phyloP scores from a whole-genome alignment of 805 yeast genomes.

The Schwanniomyces yamadae region DNA sequence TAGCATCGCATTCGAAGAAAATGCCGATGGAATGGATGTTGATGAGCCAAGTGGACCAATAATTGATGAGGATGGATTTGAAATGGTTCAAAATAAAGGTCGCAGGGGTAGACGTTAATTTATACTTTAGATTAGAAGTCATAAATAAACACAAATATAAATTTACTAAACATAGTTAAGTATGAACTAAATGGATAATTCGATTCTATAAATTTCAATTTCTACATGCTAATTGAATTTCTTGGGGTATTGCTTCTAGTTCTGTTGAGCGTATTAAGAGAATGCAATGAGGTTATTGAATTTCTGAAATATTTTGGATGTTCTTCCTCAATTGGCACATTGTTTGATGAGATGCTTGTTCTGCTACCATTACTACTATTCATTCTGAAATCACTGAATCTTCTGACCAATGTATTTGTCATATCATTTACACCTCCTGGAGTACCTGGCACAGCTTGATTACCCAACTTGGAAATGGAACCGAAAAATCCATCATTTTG shows the following conservation, averaged over 20 bases:
- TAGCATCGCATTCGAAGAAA: too few relatives aligned
- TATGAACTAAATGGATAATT: not conserved
- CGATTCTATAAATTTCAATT: not conserved
- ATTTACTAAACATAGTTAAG: not conserved
- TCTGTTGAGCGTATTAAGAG: slow-evolving; percentile 40
- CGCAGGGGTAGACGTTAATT: slow-evolving; percentile 36
- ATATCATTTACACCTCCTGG: slow-evolving; percentile 48
- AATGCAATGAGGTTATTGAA: slow-evolving; percentile 38
- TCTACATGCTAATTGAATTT: slow-evolving; percentile 29
- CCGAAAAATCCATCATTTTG: slow-evolving; percentile 22
- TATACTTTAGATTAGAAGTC: slow-evolving; percentile 1
- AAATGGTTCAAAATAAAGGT: slow-evolving; percentile 74
- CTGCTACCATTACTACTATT: slow-evolving; percentile 21
- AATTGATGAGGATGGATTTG: slow-evolving; percentile 94
- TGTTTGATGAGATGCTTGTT: slow-evolving; percentile 22
- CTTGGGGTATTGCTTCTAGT: slow-evolving; percentile 34
- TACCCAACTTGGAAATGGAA: slow-evolving; percentile 9
- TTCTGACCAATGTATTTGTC: slow-evolving; percentile 47
- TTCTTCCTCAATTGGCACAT: slow-evolving; percentile 32
- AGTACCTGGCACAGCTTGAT: slow-evolving; percentile 20
- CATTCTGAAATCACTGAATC: slow-evolving; percentile 45
- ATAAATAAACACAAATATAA: not conserved
- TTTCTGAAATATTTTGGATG: slow-evolving; percentile 20
- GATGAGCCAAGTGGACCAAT: slow-evolving; percentile 53
- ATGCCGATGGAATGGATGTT: slow-evolving; percentile 28